These are phyloP conservation scores for Harringtonia aguacate DNA, from an alignment of 2,329 filamentous ascomycete genomes.

Conservation along the genomic window DNA sequence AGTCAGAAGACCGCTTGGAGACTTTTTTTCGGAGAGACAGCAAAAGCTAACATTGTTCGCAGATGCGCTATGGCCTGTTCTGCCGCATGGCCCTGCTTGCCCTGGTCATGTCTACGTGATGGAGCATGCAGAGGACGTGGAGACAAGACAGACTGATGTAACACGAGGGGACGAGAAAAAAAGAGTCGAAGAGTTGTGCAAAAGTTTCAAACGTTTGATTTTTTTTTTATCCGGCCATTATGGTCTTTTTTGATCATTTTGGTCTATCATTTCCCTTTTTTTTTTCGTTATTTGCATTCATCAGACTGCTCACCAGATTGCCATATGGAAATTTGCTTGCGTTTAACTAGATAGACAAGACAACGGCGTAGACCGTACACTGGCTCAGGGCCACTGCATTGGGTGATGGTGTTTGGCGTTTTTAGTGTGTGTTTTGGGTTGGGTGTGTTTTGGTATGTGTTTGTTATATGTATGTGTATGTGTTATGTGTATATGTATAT, in stretches of 20 bases:
- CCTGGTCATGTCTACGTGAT: constrained; percentile 61
- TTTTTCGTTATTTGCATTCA: neutral
- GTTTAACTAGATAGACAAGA: neutral
- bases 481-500: neutral
- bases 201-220: neutral
- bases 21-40: too few species aligned
- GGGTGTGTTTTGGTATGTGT: neutral
- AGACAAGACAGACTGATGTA: neutral
- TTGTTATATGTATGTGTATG: neutral
- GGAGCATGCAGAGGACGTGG: neutral
- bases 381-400: constrained; percentile 7
- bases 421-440: constrained; percentile 9
- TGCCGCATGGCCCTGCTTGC: constrained; percentile 96
- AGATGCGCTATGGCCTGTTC: constrained; percentile 98
- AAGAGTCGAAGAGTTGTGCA: neutral
- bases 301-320: too few species aligned
- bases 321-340: neutral
- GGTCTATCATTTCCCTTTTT: neutral
- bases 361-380: constrained; percentile 11
- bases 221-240: constrained; percentile 6
- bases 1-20: too few species aligned
- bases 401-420: constrained; percentile 8
- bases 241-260: neutral
- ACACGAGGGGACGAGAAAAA: constrained; percentile 2
- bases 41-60: too few species aligned